Conservation (phyloP, 2,329 filamentous ascomycete species). For the Beauveria sp. region DNA sequence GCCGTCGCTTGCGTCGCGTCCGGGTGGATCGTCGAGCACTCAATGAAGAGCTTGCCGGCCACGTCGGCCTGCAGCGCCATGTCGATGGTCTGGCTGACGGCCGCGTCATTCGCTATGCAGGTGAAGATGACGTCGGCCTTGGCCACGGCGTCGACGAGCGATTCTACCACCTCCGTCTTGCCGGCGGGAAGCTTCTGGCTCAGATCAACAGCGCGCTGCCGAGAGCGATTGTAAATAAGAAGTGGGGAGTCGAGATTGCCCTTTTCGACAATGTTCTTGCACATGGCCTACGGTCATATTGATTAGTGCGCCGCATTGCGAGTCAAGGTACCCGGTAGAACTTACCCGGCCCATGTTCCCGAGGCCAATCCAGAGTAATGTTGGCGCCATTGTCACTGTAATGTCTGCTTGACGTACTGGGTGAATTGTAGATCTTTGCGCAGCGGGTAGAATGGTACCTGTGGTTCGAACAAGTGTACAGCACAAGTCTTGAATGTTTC, state of each 20-base stretch:
- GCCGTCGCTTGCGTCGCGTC: slow-evolving; percentile 65
- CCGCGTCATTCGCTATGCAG: slow-evolving; percentile 71
- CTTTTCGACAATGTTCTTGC: slow-evolving; percentile 74
- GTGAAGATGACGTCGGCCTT: slow-evolving; percentile 73
- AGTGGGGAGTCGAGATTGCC: slow-evolving; percentile 63
- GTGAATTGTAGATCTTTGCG: neutral
- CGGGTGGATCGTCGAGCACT: slow-evolving; percentile 83
- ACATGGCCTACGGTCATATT: slow-evolving; percentile 59
- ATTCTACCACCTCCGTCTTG: slow-evolving; percentile 56
- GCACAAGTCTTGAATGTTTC: neutral
- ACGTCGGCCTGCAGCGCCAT: slow-evolving; percentile 47
- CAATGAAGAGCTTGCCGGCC: slow-evolving; percentile 70
- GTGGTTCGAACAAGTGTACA: neutral
- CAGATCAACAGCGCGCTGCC: slow-evolving; percentile 56
- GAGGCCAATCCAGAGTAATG: slow-evolving; percentile 71
- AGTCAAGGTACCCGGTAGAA: slow-evolving; percentile 7
- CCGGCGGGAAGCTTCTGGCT: slow-evolving; percentile 49
- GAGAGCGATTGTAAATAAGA: slow-evolving; percentile 73
- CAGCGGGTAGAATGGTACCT: neutral
- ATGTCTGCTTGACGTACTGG: neutral
- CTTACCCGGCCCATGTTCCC: slow-evolving; percentile 80
- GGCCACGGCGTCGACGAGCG: slow-evolving; percentile 57
- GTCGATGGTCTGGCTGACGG: slow-evolving; percentile 56
- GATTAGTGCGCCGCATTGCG: neutral
- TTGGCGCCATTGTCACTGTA: slow-evolving; percentile 40